Conservation (phyloP, 2,329 filamentous ascomycete genomes). For the Talaromyces sp. region DNA sequence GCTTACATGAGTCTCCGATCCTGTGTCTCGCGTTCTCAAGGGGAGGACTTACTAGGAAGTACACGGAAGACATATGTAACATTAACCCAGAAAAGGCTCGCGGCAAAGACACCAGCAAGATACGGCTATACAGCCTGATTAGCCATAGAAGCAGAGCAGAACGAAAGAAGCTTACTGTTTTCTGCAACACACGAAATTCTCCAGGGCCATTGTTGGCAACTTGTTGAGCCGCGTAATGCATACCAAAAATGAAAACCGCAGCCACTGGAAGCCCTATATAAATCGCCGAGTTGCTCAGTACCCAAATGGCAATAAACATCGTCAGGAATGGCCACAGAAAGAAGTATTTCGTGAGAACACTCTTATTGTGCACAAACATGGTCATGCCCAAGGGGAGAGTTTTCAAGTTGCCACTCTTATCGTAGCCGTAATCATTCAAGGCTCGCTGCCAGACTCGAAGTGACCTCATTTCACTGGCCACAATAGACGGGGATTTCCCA, state of each 20-base stretch:
- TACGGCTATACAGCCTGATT: conserved; percentile 63
- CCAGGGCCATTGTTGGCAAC: conserved; percentile 76
- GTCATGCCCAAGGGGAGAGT: conserved; percentile 70
- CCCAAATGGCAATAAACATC: conserved; percentile 66
- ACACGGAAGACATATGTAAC: conserved; percentile 72
- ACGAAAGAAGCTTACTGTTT: conserved; percentile 61
- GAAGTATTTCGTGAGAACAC: conserved; percentile 78
- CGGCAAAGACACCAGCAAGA: conserved; percentile 89
- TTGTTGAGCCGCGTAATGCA: conserved; percentile 76
- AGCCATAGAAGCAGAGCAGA: conserved; percentile 17
- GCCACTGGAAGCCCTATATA: conserved; percentile 73
- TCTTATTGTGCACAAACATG: conserved; percentile 69
- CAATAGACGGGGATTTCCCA: conserved; percentile 83
- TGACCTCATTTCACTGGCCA: conserved; percentile 88
- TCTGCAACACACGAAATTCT: conserved; percentile 86
- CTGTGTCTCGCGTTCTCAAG: neutral
- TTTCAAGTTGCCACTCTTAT: conserved; percentile 69
- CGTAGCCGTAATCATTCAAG: conserved; percentile 78
- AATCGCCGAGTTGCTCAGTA: conserved; percentile 70
- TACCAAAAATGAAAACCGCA: conserved; percentile 58
- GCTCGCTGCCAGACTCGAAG: conserved; percentile 76
- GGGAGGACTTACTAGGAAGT: conserved; percentile 59
- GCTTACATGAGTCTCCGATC: conserved; percentile 31
- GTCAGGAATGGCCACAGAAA: conserved; percentile 85
- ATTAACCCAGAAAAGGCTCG: conserved; percentile 75